Evolutionary conservation across 805 yeast genomes (phyloP), one percentile per base, ranked within the genome.

Genomic region (Candida insectorum): DNA sequence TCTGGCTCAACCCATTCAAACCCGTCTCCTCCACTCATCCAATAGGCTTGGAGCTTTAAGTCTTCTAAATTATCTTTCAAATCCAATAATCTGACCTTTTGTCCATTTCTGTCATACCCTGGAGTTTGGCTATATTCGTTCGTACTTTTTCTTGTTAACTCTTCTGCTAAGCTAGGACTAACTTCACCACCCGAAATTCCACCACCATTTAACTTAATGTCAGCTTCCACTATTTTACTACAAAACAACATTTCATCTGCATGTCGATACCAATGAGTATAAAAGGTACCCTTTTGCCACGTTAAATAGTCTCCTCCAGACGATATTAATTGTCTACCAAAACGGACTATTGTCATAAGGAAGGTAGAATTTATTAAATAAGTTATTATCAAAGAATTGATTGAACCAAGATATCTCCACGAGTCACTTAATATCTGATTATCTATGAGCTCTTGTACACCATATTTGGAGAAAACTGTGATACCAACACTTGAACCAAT

Each of bases 1-100:
- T 85, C 95, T 1, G 95, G 95, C 51, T 85, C 95, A 9, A 75
- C 81, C 95, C 95, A 85, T 40, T 81, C 85, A 51, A 84, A 85
- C 10, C 87, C 88, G 34, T 81, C 89, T 19, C 95, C 95, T 6
- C 86, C 85, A 26, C 82, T 71, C 51, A 85, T 77, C 95, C 95
- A 85, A 59, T 85, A 85, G 46, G 87, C 94, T 50, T 85, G 83
- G 45, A 85, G 47, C 63, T 77, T 68, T 29, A 75, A 52, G 40
- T 85, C 94, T 39, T 76, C 81, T 35, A 79, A 76, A 29, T 82
- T 77, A 45, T 76, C 75, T 49, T 56, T 64, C 10, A 60, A 54
- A 28, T 61, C 62, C 30, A 67, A 47, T 26, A 64, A 52, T 32
- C 73, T 51, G 32, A 66, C 53, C 39, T 58, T 63, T 16, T 64